A percentile compares a stretch with the other conserved stretches of the same genome.
Conservation (phyloP, 176 grass and related monocot species). For the Musa beccarii region DNA sequence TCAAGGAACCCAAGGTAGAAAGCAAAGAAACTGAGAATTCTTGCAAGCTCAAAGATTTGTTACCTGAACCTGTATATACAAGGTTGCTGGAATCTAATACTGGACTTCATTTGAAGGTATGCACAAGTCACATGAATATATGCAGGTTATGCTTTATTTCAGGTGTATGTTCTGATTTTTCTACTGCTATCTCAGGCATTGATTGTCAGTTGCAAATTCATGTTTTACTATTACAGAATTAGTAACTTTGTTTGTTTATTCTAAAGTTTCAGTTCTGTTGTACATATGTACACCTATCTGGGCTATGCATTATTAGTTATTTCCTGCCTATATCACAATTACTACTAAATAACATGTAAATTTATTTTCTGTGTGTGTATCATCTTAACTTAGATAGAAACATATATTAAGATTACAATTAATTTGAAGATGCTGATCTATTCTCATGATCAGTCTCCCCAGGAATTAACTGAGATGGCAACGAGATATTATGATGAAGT, state of each 20-base stretch:
- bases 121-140: not conserved
- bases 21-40: conserved; percentile 43
- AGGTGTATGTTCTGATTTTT: too few relatives aligned
- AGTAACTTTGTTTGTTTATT: too few relatives aligned
- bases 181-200: too few relatives aligned
- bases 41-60: conserved; percentile 56
- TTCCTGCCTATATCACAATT: too few relatives aligned
- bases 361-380: too few relatives aligned
- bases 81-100: conserved; percentile 89
- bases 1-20: conserved; percentile 32
- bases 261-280: too few relatives aligned
- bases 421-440: conserved; percentile 19
- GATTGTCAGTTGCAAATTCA: too few relatives aligned
- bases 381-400: too few relatives aligned
- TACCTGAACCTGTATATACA: conserved; percentile 65
- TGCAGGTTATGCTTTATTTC: not conserved
- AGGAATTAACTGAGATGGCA: conserved; percentile 97
- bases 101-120: conserved; percentile 86
- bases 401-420: not conserved
- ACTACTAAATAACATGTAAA: too few relatives aligned
- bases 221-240: too few relatives aligned
- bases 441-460: conserved; percentile 52
- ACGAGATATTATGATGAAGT: conserved; percentile 91
- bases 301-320: too few relatives aligned
- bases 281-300: too few relatives aligned